These are phyloP conservation scores for Epichloe uncinata DNA, from an alignment of 2,329 filamentous ascomycete genomes.

Conservation along the genomic window DNA sequence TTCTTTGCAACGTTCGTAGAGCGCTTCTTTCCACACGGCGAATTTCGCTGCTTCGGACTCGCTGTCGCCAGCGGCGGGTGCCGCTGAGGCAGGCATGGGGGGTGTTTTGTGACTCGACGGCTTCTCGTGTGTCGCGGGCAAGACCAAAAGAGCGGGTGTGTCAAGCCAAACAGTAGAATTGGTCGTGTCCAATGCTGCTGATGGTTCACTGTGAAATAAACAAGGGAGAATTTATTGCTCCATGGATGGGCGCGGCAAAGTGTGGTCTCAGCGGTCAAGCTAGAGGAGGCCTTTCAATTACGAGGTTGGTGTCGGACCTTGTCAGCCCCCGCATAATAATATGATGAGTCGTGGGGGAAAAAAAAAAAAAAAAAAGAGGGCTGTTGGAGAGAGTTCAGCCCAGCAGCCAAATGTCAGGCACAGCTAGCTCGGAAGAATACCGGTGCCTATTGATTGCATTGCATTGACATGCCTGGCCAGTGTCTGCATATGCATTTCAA, in stretches of 20 bases:
- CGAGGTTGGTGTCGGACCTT: slow-evolving; percentile 3
- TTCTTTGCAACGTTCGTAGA: slow-evolving; percentile 43
- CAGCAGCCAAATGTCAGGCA: background rate
- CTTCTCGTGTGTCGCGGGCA: background rate
- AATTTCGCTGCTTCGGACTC: slow-evolving; percentile 29
- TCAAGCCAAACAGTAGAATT: background rate
- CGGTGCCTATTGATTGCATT: background rate
- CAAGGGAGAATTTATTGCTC: background rate
- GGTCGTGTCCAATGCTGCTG: background rate
- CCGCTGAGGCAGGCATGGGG: slow-evolving; percentile 16
- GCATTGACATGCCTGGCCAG: background rate
- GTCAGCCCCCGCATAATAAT: slow-evolving; percentile 1
- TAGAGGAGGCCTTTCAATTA: background rate
- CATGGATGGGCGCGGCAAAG: background rate
- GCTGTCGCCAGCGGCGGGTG: slow-evolving; percentile 13
- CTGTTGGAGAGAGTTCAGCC: background rate
- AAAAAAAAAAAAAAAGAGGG: background rate
- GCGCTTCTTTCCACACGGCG: slow-evolving; percentile 38
- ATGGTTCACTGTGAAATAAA: background rate
- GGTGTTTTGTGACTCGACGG: background rate
- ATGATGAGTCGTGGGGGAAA: background rate
- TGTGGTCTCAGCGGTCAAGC: background rate
- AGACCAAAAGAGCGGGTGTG: background rate
- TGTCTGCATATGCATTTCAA: background rate
- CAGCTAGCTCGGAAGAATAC: background rate